Evolutionary conservation across 1,284 basidiomycete genomes (phyloP), one percentile per base, ranked within the genome.

Genomic region (Wallemia ichthyophaga): DNA sequence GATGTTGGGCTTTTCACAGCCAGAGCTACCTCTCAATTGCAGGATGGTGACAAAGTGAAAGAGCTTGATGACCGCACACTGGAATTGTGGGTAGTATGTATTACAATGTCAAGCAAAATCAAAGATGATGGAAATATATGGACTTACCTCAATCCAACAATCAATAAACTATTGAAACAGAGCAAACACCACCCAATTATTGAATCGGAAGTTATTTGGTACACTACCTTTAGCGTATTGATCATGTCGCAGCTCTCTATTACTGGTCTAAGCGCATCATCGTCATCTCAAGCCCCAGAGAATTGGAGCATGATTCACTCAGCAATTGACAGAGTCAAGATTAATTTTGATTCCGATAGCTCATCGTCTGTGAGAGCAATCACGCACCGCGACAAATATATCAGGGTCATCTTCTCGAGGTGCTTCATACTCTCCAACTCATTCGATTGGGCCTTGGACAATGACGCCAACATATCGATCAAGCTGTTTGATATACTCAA

Each of bases 241-340:
- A 76, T 79, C 0, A 67, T 94, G 2, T 83, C 83, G 0, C 88
- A 89, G 64, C 85, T 92, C 69, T 81, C 80, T 0, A 66, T 72
- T 0, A 72, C 77, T 60, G 89, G 88, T 15, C 59, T 66, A 1
- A 68, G 13, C 11, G 37, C 37, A 48, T 17, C 13, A 17, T 3
- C 13, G 7, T 3, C 37, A 5, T 69, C 7, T 60, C 61, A 1
- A 61, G 62, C 13, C 60, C 64, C 1, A 67, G 68, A 23, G 56
- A 59, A 15, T 60, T 57, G 60, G 60, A 58, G 21, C 2, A 70
- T 77, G 64, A 71, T 73, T 1, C 75, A 73, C 2, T 69, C 73
- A 15, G 67, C 65, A 17, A 48, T 48, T 48, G n/a, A 48, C 37
- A 48, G n/a, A 48, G 5, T 21, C 5, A 21, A 48, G 13, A 17